These are phyloP conservation scores for Blastocladiella britannica DNA, from an alignment of 192 early-diverging fungal species.

Conservation along the genomic window DNA sequence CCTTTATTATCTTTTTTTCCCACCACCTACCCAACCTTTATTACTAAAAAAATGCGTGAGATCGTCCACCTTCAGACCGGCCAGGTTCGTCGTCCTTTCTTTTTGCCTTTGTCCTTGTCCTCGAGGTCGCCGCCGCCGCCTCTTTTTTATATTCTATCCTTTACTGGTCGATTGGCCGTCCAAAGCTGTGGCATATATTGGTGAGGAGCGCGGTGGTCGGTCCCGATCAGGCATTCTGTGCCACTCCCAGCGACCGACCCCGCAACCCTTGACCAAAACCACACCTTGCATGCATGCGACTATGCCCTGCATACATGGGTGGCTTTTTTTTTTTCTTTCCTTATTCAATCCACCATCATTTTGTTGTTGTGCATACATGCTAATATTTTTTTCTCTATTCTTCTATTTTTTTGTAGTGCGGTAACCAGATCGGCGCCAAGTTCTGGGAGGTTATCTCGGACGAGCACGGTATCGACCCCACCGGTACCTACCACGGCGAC, in stretches of 20 bases:
- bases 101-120: neutral
- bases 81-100: slow-evolving; percentile 1
- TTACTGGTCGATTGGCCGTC: no score
- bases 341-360: no score
- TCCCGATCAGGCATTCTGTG: neutral
- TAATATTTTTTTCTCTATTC: no score
- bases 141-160: no score
- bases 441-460: slow-evolving; percentile 87
- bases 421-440: slow-evolving; percentile 51
- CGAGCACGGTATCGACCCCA: slow-evolving; percentile 60
- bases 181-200: no score
- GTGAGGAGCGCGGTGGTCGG: neutral
- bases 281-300: no score
- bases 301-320: no score
- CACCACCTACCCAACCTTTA: no score
- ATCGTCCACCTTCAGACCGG: slow-evolving; percentile 17
- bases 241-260: neutral
- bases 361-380: no score
- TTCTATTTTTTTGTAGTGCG: slow-evolving; percentile 1
- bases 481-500: slow-evolving; percentile 34
- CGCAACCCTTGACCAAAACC: neutral
- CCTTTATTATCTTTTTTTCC: no score
- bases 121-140: neutral
- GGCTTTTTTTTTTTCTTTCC: no score
- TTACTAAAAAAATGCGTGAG: no score